These are phyloP conservation scores for Ceriops zippeliana DNA, from an alignment of 345 rosid genomes.

Conservation along the genomic window DNA sequence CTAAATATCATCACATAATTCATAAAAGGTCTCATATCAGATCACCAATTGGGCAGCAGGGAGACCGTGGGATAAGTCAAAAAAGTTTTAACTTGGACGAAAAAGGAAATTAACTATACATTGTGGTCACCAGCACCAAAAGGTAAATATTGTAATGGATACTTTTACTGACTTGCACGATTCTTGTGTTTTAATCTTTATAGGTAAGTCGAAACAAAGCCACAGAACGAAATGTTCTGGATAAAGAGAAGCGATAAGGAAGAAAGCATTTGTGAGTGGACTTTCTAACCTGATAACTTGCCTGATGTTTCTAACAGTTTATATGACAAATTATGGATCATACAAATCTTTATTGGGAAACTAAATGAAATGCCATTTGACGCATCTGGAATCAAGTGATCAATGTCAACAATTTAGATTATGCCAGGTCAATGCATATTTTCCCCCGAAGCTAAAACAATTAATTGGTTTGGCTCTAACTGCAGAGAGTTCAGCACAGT, in stretches of 20 bases:
- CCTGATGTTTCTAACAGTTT: background rate
- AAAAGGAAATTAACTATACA: background rate
- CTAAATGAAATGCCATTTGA: background rate
- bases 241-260: slow-evolving; percentile 12
- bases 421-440: background rate
- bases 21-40: background rate
- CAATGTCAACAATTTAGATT: background rate
- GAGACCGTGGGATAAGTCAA: too few relatives aligned
- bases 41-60: background rate
- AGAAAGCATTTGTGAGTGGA: slow-evolving; percentile 2
- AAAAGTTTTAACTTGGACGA: slow-evolving; percentile 1
- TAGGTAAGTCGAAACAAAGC: slow-evolving; percentile 66
- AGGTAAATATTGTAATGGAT: background rate
- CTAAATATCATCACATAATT: background rate
- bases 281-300: slow-evolving; percentile 5
- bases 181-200: slow-evolving; percentile 18
- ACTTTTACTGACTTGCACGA: slow-evolving; percentile 12
- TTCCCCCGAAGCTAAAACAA: background rate
- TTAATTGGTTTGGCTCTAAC: background rate
- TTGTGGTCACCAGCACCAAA: background rate
- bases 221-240: slow-evolving; percentile 47
- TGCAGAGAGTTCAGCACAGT: too few relatives aligned
- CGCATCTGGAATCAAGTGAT: background rate
- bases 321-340: background rate
- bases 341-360: background rate